Conservation (phyloP, 768 basidiomycete genomes). For the Panaeolus cyanescens region DNA sequence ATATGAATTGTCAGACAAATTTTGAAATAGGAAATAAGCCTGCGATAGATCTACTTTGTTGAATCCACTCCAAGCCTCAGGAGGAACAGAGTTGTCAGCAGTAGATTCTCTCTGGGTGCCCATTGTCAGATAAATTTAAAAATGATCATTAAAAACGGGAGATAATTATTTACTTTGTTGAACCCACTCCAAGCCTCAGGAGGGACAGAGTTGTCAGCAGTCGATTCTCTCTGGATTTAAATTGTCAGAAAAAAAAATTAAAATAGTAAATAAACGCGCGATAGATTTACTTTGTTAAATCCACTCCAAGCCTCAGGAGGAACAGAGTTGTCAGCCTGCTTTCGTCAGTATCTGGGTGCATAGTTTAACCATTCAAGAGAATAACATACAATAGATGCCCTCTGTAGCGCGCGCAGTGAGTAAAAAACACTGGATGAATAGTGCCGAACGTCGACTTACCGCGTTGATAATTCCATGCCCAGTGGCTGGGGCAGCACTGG, state of each 20-base stretch:
- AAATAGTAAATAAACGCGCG: too few species aligned
- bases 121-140: neutral
- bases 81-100: neutral
- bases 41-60: too few species aligned
- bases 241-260: too few species aligned
- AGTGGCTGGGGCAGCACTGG: neutral
- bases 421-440: neutral
- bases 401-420: neutral
- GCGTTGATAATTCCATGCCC: neutral
- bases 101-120: neutral
- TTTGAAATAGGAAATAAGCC: too few species aligned
- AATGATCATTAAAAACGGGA: neutral
- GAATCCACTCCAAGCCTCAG: slow-evolving; percentile 4
- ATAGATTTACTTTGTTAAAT: neutral
- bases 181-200: neutral
- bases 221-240: neutral
- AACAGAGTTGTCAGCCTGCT: neutral
- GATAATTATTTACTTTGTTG: neutral
- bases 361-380: too few species aligned
- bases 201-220: neutral
- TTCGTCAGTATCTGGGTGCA: too few species aligned
- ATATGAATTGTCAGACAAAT: neutral
- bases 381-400: neutral
- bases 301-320: neutral
- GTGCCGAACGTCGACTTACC: neutral